Evolutionary conservation across 495 filamentous ascomycete genomes (phyloP).

Genomic region (Neurospora sp.): DNA sequence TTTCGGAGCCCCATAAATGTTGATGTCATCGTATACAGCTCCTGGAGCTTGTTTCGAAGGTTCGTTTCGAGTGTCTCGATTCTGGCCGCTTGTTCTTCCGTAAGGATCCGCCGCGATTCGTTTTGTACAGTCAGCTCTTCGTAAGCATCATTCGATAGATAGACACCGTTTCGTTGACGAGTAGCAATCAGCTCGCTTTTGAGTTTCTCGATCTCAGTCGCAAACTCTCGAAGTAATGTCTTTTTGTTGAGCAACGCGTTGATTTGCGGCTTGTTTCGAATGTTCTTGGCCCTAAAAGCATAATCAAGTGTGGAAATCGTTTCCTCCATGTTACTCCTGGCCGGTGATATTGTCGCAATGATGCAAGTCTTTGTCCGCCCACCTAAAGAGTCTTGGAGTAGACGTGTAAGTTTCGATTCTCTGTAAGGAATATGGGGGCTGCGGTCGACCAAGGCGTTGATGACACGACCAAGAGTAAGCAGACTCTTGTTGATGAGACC

Average conservation of each 20-base stretch:
- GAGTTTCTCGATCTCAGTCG: constrained; percentile 85
- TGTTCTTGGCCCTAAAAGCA: constrained; percentile 95
- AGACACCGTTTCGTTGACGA: constrained; percentile 88
- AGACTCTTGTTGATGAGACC: constrained; percentile 97
- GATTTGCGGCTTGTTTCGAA: constrained; percentile 92
- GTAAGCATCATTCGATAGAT: constrained; percentile 72
- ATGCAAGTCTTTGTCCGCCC: constrained; percentile 97
- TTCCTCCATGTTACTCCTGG: constrained; percentile 90
- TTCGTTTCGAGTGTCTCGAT: constrained; percentile 88
- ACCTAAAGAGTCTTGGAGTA: constrained; percentile 92
- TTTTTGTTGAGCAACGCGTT: constrained; percentile 88
- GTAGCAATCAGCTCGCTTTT: constrained; percentile 91
- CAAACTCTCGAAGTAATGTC: constrained; percentile 80
- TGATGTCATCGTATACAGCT: constrained; percentile 73
- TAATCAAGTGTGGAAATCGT: constrained; percentile 97
- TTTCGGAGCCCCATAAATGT: constrained; percentile 79
- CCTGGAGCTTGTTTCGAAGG: constrained; percentile 81
- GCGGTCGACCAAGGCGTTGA: constrained; percentile 92
- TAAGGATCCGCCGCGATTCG: constrained; percentile 84
- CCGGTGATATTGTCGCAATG: constrained; percentile 91
- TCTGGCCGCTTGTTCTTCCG: constrained; percentile 83
- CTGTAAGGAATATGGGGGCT: constrained; percentile 89
- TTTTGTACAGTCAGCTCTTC: constrained; percentile 83
- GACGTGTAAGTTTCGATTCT: constrained; percentile 89
- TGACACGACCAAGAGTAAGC: constrained; percentile 88